Conservation (phyloP, 148 eudicot species). For the Chenopodium quinoa region DNA sequence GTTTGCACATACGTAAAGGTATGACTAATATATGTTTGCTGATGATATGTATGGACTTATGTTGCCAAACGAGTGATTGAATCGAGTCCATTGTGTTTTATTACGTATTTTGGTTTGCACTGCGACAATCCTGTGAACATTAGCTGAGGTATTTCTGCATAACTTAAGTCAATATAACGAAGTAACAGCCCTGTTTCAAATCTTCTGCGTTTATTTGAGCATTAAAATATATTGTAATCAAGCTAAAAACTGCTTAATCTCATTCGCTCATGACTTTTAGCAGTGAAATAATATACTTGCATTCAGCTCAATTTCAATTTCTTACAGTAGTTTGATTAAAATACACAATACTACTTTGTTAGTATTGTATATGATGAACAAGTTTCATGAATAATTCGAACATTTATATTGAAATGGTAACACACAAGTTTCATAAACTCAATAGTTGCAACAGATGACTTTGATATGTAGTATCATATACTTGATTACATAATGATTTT, state of each 20-base stretch:
- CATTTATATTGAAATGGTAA: not conserved
- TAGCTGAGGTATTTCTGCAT: not conserved
- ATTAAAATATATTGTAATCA: not conserved
- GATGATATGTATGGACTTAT: no score
- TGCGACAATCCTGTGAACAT: not conserved
- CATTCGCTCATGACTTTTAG: not conserved
- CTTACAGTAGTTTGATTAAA: not conserved
- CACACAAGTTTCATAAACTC: slow-evolving; percentile 1
- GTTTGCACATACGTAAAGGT: slow-evolving; percentile 6
- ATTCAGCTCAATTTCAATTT: not conserved
- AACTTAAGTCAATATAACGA: not conserved
- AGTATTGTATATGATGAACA: not conserved
- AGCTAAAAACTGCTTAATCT: not conserved
- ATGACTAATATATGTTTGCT: not conserved
- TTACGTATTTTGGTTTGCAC: not conserved
- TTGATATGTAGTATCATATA: slow-evolving; percentile 6
- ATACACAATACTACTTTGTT: not conserved
- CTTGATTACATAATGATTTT: slow-evolving; percentile 7
- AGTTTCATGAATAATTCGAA: not conserved
- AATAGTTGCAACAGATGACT: not conserved
- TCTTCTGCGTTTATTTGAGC: not conserved
- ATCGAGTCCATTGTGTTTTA: not conserved
- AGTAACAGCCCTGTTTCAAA: not conserved
- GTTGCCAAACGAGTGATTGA: not conserved
- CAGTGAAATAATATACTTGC: not conserved